Percentiles rank a stretch among this genome's conserved stretches.
phyloP scores from a whole-genome alignment of 495 filamentous ascomycete species.

The Astrocystis sublimbata region DNA sequence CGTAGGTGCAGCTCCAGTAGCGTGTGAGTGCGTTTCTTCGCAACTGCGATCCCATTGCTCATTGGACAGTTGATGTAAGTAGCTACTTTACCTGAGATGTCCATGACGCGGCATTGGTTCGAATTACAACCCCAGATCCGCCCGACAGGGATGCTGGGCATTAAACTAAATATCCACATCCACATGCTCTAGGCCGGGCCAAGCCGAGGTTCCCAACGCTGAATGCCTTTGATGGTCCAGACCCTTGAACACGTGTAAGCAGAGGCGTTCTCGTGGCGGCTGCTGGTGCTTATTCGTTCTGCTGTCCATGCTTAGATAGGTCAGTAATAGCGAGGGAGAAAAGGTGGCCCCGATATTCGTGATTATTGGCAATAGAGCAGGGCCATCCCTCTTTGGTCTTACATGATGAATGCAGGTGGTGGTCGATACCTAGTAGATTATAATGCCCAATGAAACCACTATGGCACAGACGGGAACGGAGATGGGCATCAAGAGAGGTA shows the following conservation, averaged over 20 bases:
- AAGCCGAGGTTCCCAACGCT: slow-evolving; percentile 1
- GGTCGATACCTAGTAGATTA: background rate
- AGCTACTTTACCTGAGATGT: background rate
- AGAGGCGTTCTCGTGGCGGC: too few relatives aligned
- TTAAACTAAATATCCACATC: slow-evolving; percentile 1
- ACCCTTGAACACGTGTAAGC: too few relatives aligned
- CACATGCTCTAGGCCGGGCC: background rate
- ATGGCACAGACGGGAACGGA: too few relatives aligned
- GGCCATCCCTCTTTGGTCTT: background rate
- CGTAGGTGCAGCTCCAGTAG: too few relatives aligned
- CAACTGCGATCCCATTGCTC: background rate
- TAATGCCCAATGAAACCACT: background rate
- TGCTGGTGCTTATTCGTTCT: too few relatives aligned
- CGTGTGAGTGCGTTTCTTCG: background rate
- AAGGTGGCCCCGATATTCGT: too few relatives aligned
- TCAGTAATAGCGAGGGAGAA: too few relatives aligned
- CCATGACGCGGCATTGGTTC: background rate
- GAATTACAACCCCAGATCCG: background rate
- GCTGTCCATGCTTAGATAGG: too few relatives aligned
- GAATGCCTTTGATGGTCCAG: too few relatives aligned
- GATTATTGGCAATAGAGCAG: too few relatives aligned
- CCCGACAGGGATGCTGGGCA: background rate
- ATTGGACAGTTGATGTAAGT: too few relatives aligned
- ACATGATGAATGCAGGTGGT: background rate
- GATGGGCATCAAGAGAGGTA: too few relatives aligned